Evolutionary conservation across 257 asterid genomes (phyloP).

Genomic region (Nicotiana attenuata): DNA sequence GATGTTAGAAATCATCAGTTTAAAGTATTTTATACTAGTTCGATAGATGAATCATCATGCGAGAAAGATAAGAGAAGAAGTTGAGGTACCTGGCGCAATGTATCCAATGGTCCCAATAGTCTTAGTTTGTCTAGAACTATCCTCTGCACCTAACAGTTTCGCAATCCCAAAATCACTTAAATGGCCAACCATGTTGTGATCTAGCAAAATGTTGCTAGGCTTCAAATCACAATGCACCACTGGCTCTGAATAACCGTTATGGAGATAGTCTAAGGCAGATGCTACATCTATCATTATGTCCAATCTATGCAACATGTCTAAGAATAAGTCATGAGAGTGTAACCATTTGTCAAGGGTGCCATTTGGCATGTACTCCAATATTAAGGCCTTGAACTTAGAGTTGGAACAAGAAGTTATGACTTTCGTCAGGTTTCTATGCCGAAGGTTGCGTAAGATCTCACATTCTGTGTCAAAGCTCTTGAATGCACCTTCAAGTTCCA

Average conservation of each 20-base stretch:
- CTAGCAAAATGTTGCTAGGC: conserved; percentile 30
- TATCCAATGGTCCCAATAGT: conserved; percentile 30
- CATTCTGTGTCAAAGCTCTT: conserved; percentile 9
- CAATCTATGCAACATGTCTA: background rate
- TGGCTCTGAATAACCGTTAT: conserved; percentile 15
- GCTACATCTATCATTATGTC: background rate
- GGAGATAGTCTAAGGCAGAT: conserved; percentile 15
- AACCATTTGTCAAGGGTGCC: background rate
- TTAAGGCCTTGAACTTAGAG: background rate
- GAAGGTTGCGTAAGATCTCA: background rate
- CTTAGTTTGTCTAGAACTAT: conserved; percentile 13
- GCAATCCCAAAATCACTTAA: conserved; percentile 29
- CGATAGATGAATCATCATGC: background rate
- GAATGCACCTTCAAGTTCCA: conserved; percentile 14
- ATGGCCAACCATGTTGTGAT: conserved; percentile 22
- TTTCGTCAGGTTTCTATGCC: background rate
- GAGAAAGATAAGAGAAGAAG: background rate
- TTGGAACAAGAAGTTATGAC: background rate
- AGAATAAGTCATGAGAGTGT: background rate
- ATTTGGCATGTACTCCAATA: background rate
- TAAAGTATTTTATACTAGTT: background rate
- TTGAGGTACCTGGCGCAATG: conserved; percentile 23
- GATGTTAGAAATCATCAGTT: background rate
- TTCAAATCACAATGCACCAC: conserved; percentile 32
- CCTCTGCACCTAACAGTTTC: conserved; percentile 19